Base-by-base conservation (phyloP, 345 rosid species). In the Clausena lansium region DNA sequence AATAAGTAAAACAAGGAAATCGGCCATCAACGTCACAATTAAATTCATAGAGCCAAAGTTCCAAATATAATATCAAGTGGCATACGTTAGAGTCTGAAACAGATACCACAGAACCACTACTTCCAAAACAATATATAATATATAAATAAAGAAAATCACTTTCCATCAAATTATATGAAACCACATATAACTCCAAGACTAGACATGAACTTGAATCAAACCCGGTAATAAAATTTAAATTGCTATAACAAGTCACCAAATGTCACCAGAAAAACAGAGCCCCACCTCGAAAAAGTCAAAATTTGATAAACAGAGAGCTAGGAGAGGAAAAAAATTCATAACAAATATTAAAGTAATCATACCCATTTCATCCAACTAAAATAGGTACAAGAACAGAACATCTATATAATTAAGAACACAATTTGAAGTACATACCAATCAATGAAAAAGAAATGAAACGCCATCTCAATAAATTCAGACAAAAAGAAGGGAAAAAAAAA, bases 391-490 rank as follows among this genome's bases (percentile, higher is more conserved):
- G 4, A 10, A 32, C 4, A 36, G 35, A 67, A 15, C 24, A 80
- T 17, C 20, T 9, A 41, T 67, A 57, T 55, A 6, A 65, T n/a
- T 24, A 39, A 20, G 19, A 59, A 45, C 55, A 14, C 10, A 74
- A 15, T 9, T 35, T 35, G 14, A 60, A n/a, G 30, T 7, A 28
- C 20, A 28, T 39, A 67, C 19, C 45, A 70, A 15, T 2, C 33
- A 22, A 22, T 10, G 2, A 35, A 58, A 17, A 14, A 20, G 3
- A 58, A 41, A 57, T 7, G 5, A 58, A 71, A 32, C 39, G 45
- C 25, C 35, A 30, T 55, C 41, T 70, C 30, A 76, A 64, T 4
- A 50, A 66, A 45, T 32, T 62, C 50, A 74, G 68, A 77, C 33
- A 22, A 14, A 36, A 52, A 1, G 15, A 30, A 32, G 22, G 39